Evolutionary conservation across 495 filamentous ascomycete genomes (phyloP).

Genomic region (Apodospora peruviana): DNA sequence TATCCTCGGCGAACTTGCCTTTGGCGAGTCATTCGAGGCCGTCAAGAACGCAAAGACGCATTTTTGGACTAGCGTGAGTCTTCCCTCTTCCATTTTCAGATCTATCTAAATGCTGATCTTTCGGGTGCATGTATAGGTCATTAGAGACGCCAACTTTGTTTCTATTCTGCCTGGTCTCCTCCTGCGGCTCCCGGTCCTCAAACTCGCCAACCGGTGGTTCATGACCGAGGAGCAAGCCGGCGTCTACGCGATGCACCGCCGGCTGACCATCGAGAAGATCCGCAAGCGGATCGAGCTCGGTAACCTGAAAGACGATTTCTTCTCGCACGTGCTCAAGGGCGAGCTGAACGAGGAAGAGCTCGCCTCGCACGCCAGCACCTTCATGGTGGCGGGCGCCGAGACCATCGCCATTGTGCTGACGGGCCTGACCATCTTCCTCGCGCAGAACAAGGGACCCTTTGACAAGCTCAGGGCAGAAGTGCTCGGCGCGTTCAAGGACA

Average conservation of each 20-base stretch:
- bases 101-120: not conserved
- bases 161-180: not conserved
- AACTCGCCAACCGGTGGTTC: not conserved
- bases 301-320: conserved; percentile 29
- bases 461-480: conserved; percentile 37
- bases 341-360: conserved; percentile 8
- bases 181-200: not conserved
- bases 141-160: not conserved
- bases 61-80: not conserved
- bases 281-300: conserved; percentile 21
- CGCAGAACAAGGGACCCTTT: conserved; percentile 32
- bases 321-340: conserved; percentile 31
- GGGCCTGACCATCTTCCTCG: conserved; percentile 45
- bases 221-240: not conserved
- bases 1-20: not conserved
- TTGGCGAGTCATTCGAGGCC: not conserved
- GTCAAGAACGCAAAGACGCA: not conserved
- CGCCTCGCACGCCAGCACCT: conserved; percentile 37
- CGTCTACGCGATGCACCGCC: conserved; percentile 14
- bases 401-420: conserved; percentile 47
- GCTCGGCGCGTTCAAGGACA: conserved; percentile 31
- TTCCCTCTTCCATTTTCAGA: not conserved
- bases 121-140: not conserved
- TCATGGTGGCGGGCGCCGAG: conserved; percentile 45
- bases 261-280: conserved; percentile 34